Conservation (phyloP, 768 basidiomycete species). For the Daedalea quercina region DNA sequence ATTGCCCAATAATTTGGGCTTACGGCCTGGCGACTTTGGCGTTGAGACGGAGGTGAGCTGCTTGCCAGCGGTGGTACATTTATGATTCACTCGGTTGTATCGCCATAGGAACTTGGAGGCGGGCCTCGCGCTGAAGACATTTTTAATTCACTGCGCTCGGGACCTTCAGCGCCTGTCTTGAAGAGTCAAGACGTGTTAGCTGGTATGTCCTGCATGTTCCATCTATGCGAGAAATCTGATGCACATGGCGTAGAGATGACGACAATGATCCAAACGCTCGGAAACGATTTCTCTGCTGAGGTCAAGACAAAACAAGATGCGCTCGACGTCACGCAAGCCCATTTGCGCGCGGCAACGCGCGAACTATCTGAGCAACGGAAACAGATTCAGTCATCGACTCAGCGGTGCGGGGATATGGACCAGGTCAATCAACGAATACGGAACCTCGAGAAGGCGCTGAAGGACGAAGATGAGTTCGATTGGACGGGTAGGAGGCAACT, state of each 20-base stretch:
- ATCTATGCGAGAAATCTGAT: background rate
- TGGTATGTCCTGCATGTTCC: conserved; percentile 35
- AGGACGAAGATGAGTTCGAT: conserved; percentile 77
- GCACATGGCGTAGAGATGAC: conserved; percentile 62
- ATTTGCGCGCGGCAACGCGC: conserved; percentile 84
- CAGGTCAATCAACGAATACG: conserved; percentile 72
- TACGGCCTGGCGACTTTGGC: conserved; percentile 92
- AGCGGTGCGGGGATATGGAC: conserved; percentile 70
- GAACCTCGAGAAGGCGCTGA: conserved; percentile 76
- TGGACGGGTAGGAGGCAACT: conserved; percentile 74
- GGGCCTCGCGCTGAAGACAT: conserved; percentile 75
- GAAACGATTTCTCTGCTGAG: conserved; percentile 75
- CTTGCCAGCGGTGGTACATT: background rate
- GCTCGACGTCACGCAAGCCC: conserved; percentile 81
- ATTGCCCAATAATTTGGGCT: conserved; percentile 86
- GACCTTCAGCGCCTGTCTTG: conserved; percentile 71
- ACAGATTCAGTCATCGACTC: conserved; percentile 73
- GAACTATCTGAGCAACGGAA: conserved; percentile 88
- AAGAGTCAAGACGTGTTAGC: conserved; percentile 85
- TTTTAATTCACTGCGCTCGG: conserved; percentile 65
- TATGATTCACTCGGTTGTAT: background rate
- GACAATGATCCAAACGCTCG: conserved; percentile 72
- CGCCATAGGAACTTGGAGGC: conserved; percentile 55
- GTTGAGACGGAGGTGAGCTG: conserved; percentile 78
- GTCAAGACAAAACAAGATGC: conserved; percentile 81